Evolutionary conservation across 352 stramenopile genomes (phyloP).

Genomic region (Pythium dissotocum): DNA sequence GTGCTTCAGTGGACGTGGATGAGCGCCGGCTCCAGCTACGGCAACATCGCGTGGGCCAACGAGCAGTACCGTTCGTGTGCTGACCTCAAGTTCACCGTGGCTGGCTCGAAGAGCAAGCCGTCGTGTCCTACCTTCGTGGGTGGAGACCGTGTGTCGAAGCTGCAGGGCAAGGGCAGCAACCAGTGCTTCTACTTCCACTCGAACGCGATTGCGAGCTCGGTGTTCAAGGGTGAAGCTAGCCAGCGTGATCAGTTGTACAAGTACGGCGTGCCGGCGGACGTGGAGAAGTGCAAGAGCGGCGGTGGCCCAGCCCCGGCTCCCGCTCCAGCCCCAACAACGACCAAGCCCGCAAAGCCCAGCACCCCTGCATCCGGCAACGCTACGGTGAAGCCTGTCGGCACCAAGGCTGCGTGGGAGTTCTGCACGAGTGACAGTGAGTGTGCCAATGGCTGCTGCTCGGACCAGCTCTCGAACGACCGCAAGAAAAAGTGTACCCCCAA

Average conservation of each 20-base stretch:
- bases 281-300: constrained; percentile 2
- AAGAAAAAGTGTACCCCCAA: constrained; percentile 11
- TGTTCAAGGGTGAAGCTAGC: constrained; percentile 1
- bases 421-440: constrained; percentile 13
- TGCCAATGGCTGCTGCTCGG: constrained; percentile 9
- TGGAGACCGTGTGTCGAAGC: not conserved
- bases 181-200: constrained; percentile 13
- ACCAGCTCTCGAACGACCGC: constrained; percentile 14
- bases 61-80: constrained; percentile 10
- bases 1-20: constrained; percentile 11
- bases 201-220: not conserved
- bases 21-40: constrained; percentile 1
- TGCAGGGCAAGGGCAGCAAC: constrained; percentile 1
- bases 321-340: too few species aligned
- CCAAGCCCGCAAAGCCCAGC: not conserved
- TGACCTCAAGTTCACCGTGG: not conserved
- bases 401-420: constrained; percentile 7
- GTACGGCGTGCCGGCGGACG: not conserved
- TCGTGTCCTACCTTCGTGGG: constrained; percentile 9
- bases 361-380: not conserved
- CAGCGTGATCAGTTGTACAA: constrained; percentile 5
- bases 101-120: not conserved
- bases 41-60: constrained; percentile 8
- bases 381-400: not conserved
- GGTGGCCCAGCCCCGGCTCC: too few species aligned